Percentiles rank a stretch among this genome's conserved stretches.
Evolutionary conservation across 2,329 filamentous ascomycete genomes (phyloP).

Genomic region (Microsporum ferrugineum): DNA sequence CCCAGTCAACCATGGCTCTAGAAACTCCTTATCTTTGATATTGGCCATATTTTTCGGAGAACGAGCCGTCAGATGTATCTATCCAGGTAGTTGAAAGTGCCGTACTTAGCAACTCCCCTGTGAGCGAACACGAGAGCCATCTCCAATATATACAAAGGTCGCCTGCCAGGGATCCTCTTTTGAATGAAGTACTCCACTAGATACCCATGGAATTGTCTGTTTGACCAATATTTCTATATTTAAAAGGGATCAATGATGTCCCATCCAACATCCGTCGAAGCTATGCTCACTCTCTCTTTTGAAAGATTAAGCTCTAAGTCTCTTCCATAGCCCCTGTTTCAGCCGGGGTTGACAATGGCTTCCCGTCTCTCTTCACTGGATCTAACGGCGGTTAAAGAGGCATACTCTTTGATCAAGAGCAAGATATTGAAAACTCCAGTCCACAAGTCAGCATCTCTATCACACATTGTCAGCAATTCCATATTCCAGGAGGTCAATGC

Average conservation of each 20-base stretch:
- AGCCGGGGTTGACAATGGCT: not conserved
- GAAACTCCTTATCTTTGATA: not conserved
- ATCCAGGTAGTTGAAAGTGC: not conserved
- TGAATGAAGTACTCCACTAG: not conserved
- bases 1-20: not conserved
- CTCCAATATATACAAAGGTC: not conserved
- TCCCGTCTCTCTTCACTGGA: not conserved
- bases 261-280: not conserved
- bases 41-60: not conserved
- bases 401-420: not conserved
- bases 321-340: not conserved
- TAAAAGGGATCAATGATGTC: not conserved
- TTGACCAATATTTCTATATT: not conserved
- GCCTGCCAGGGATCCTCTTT: not conserved
- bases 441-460: not conserved
- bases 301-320: not conserved
- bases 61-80: not conserved
- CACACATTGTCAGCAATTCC: not conserved
- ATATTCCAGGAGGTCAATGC: not conserved
- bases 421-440: not conserved
- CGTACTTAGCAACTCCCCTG: not conserved
- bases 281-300: not conserved
- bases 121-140: not conserved
- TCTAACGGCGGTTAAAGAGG: not conserved
- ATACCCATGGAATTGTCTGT: not conserved